These are phyloP conservation scores for Globisporangium megalacanthum DNA, from an alignment of 352 stramenopile species.

Conservation along the genomic window DNA sequence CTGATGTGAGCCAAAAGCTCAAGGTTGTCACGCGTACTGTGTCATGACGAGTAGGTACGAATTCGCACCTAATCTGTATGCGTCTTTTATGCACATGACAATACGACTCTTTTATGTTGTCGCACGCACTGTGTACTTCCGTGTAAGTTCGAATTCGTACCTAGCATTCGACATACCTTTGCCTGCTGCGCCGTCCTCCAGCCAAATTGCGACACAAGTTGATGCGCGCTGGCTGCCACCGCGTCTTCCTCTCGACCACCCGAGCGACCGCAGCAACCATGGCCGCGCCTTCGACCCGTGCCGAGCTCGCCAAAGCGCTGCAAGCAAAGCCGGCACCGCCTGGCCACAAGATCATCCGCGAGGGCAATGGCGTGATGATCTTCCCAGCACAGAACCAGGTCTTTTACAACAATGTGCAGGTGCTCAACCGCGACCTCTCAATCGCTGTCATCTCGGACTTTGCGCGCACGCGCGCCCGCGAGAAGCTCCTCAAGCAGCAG, in stretches of 20 bases:
- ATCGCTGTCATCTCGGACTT: slow-evolving; percentile 98
- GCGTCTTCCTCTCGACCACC: slow-evolving; percentile 10
- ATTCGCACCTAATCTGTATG: too few relatives aligned
- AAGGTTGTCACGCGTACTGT: too few relatives aligned
- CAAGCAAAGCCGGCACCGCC: slow-evolving; percentile 49
- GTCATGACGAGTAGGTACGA: too few relatives aligned
- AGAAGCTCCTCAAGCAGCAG: slow-evolving; percentile 69
- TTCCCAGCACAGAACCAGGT: slow-evolving; percentile 89
- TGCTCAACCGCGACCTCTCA: slow-evolving; percentile 99
- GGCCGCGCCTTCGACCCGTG: slow-evolving; percentile 22
- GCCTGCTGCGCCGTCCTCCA: too few relatives aligned
- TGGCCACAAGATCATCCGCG: slow-evolving; percentile 86
- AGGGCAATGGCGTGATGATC: slow-evolving; percentile 89
- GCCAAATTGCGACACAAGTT: background rate
- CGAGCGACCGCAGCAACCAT: background rate
- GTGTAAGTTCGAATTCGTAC: too few relatives aligned
- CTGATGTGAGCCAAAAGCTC: too few relatives aligned
- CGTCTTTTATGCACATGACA: too few relatives aligned
- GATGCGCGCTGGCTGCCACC: slow-evolving; percentile 11
- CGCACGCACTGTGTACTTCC: too few relatives aligned
- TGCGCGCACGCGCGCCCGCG: slow-evolving; percentile 80
- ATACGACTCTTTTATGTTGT: too few relatives aligned
- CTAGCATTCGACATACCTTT: too few relatives aligned
- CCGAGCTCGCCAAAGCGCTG: slow-evolving; percentile 52
- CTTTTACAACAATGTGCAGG: slow-evolving; percentile 93